Conservation (phyloP, 805 yeast species). For the Sungouiozyma intestinalis region DNA sequence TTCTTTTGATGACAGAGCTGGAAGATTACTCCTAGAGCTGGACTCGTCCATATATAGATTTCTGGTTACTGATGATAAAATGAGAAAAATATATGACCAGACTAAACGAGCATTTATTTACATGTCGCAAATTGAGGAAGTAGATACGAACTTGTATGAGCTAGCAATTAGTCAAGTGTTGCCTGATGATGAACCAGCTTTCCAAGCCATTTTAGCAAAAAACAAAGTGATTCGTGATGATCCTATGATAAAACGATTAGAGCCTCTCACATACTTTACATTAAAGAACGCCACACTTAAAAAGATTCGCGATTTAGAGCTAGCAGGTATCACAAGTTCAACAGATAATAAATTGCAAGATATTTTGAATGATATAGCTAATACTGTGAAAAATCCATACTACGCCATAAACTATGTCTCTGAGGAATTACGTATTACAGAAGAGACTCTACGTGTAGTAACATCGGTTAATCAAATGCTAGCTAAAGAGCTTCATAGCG, state of each 20-base stretch:
- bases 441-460: slow-evolving; percentile 35
- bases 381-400: slow-evolving; percentile 56
- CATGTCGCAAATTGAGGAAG: slow-evolving; percentile 70
- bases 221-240: slow-evolving; percentile 27
- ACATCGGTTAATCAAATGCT: slow-evolving; percentile 37
- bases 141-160: slow-evolving; percentile 55
- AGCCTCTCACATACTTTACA: slow-evolving; percentile 50
- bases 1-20: slow-evolving; percentile 32
- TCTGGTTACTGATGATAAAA: slow-evolving; percentile 43
- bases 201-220: slow-evolving; percentile 43
- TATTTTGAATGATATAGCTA: slow-evolving; percentile 70
- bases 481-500: slow-evolving; percentile 32
- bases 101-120: slow-evolving; percentile 76
- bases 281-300: slow-evolving; percentile 69
- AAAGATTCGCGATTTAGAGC: slow-evolving; percentile 65
- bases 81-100: slow-evolving; percentile 53
- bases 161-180: slow-evolving; percentile 18
- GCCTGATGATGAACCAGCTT: slow-evolving; percentile 56
- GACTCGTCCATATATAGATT: slow-evolving; percentile 43
- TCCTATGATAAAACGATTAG: slow-evolving; percentile 36
- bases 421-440: slow-evolving; percentile 36
- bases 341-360: slow-evolving; percentile 60
- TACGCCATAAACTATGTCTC: slow-evolving; percentile 39
- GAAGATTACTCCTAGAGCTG: slow-evolving; percentile 37
- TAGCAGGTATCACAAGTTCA: slow-evolving; percentile 52